Evolutionary conservation across 176 grass and related monocot genomes (phyloP), one percentile per base, ranked within the genome.

Genomic region (Carex pumila): DNA sequence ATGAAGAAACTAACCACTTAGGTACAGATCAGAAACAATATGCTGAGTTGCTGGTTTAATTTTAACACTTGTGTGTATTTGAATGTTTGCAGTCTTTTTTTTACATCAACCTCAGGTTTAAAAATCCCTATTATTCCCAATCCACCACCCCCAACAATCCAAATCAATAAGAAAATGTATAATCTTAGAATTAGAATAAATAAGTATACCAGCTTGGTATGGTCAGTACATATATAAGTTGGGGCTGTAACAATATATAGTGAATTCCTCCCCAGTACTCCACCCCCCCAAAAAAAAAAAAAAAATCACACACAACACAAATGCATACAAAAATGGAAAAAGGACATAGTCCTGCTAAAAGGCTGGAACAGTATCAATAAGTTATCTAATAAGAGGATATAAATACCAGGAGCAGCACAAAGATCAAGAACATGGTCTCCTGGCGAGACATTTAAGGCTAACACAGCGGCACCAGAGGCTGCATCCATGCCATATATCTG

Each of bases 401-500:
- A 79, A 52, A 22, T 89, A 98, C 95, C 95, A 87, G 95, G 95
- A 36, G 95, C 95, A 29, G 92, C 88, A 92, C 95, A 98, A 62
- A 98, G 91, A 73, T 95, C 95, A 66, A 98, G 95, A 85, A 98
- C 92, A 88, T 95, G 95, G 47, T 98, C 91, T 65, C 91, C 95
- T 57, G 82, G 86, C 39, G 10, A 79, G 82, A 94, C 91, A 91
- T 88, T 87, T 54, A 98, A 87, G 75, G 95, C 92, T 80, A 88
- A 72, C 79, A 93, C 90, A 75, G 95, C 91, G 70, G 95, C 95
- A 81, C 95, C 95, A 3, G 95, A 98, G 65, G 95, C 82, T 60
- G 95, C 95, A 93, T 98, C 95, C 13, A 98, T 94, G 55, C 95
- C 95, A 62, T 98, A 98, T 54, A 98, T 93, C 95, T 98, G 88